Conservation (phyloP, 768 basidiomycete species). For the Holtermanniella nyarrowii region DNA sequence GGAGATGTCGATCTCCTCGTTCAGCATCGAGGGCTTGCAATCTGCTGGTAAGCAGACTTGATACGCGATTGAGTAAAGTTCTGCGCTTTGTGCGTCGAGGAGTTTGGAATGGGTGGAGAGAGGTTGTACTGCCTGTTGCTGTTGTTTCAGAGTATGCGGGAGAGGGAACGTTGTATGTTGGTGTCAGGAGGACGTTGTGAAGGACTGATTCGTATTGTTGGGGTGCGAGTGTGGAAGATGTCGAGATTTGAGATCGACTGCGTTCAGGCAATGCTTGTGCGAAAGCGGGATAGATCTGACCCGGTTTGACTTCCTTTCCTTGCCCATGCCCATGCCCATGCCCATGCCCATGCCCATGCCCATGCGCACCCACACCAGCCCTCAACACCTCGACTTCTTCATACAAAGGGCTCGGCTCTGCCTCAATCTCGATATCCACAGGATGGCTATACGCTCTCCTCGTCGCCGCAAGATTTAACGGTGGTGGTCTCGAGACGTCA, state of each 20-base stretch:
- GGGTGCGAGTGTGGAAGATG: background rate
- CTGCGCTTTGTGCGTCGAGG: conserved; percentile 7
- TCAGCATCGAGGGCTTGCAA: background rate
- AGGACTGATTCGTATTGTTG: conserved; percentile 30
- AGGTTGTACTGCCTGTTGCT: background rate
- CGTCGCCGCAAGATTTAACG: conserved; percentile 7
- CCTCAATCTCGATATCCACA: background rate
- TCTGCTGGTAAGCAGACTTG: background rate
- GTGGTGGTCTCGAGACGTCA: conserved; percentile 9
- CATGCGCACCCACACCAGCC: background rate
- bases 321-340: background rate
- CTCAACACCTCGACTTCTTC: background rate
- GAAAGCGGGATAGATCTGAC: background rate
- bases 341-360: background rate
- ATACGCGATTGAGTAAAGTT: conserved; percentile 2
- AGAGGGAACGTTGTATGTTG: conserved; percentile 21
- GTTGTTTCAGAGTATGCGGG: background rate
- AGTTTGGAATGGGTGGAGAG: background rate
- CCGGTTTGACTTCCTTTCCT: background rate
- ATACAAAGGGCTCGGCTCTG: background rate
- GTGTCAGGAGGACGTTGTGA: conserved; percentile 29
- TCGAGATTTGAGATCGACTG: background rate
- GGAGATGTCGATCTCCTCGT: background rate
- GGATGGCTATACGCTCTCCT: conserved; percentile 4
- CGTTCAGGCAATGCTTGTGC: background rate